Percentiles rank a stretch among this genome's conserved stretches.
Evolutionary conservation across 495 filamentous ascomycete genomes (phyloP).

Genomic region (Aspergillus nidulans): DNA sequence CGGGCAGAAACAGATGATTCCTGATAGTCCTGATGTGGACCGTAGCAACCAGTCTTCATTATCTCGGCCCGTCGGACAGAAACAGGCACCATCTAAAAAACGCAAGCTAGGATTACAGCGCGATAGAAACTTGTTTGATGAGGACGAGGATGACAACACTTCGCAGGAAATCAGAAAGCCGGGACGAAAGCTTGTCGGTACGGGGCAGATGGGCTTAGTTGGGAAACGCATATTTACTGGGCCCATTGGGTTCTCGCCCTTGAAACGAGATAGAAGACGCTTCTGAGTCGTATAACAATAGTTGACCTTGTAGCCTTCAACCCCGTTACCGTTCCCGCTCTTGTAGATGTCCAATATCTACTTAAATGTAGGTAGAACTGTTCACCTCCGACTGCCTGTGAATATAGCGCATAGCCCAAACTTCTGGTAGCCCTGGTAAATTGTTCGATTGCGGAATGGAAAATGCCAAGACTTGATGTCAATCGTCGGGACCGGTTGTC

Average conservation of each 20-base stretch:
- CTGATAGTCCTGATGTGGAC: conserved; percentile 2
- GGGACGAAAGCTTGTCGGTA: conserved; percentile 27
- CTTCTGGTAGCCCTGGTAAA: neutral
- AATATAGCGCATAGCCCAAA: too few relatives aligned
- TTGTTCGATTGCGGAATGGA: too few relatives aligned
- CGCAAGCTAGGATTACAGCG: conserved; percentile 62
- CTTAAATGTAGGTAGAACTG: too few relatives aligned
- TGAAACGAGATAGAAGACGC: conserved; percentile 72
- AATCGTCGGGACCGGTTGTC: too few relatives aligned
- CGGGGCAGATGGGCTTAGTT: conserved; percentile 16
- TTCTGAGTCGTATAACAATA: neutral
- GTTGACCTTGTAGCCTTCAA: neutral
- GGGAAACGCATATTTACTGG: conserved; percentile 25
- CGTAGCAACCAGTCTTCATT: neutral
- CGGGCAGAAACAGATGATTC: neutral
- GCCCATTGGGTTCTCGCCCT: conserved; percentile 63
- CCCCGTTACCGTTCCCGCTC: neutral
- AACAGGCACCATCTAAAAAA: conserved; percentile 63
- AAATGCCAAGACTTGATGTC: too few relatives aligned
- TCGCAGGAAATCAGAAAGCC: conserved; percentile 26
- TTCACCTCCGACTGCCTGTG: too few relatives aligned
- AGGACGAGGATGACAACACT: conserved; percentile 58
- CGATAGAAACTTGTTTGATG: conserved; percentile 69
- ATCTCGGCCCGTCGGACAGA: conserved; percentile 24
- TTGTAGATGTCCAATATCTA: too few relatives aligned